Evolutionary conservation across 768 basidiomycete species (phyloP).

Genomic region (Suillus occidentalis): DNA sequence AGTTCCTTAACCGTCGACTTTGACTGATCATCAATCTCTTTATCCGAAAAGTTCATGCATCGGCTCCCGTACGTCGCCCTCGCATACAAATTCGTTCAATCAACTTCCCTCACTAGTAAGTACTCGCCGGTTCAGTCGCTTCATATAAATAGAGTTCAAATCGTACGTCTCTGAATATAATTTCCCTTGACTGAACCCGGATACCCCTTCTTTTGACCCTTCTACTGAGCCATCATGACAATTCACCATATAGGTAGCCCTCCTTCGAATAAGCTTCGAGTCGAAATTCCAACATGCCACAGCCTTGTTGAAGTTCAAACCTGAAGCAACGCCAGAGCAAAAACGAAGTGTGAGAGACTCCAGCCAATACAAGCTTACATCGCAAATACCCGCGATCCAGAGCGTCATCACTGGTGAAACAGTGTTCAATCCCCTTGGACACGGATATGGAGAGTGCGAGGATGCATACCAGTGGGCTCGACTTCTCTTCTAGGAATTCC

Average conservation of each 20-base stretch:
- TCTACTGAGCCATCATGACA: neutral
- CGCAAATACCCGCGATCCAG: slow-evolving; percentile 20
- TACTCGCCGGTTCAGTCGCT: neutral
- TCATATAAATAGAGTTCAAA: neutral
- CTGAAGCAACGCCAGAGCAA: slow-evolving; percentile 4
- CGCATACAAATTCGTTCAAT: too few relatives aligned
- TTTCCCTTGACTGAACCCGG: neutral
- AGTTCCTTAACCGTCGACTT: neutral
- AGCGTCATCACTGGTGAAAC: slow-evolving; percentile 13
- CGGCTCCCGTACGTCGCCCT: too few relatives aligned
- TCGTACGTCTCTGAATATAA: neutral
- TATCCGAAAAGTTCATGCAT: too few relatives aligned
- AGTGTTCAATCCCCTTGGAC: slow-evolving; percentile 19
- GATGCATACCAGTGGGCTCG: neutral
- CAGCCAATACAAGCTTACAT: slow-evolving; percentile 12
- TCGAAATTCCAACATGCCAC: neutral
- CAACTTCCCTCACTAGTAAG: too few relatives aligned
- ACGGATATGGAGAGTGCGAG: too few relatives aligned
- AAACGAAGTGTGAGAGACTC: neutral
- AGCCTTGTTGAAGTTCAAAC: slow-evolving; percentile 16
- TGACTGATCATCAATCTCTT: too few relatives aligned
- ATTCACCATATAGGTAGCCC: slow-evolving; percentile 19
- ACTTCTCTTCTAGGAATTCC: neutral
- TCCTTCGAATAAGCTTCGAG: neutral
- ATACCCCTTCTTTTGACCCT: neutral